These are phyloP conservation scores for Capsicum baccatum DNA, from an alignment of 257 asterid genomes.

Conservation along the genomic window DNA sequence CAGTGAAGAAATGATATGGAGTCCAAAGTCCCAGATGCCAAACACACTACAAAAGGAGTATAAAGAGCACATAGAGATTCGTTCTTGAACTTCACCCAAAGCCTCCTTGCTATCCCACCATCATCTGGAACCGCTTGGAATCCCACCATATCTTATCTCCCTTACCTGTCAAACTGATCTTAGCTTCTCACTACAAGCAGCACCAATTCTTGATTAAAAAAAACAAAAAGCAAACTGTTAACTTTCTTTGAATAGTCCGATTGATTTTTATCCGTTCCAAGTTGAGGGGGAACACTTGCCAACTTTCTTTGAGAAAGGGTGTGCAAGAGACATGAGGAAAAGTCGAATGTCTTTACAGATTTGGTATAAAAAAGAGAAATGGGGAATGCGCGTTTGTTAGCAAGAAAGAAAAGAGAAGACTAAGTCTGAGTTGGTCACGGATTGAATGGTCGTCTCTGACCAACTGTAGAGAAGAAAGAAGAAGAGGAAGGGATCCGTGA, in stretches of 20 bases:
- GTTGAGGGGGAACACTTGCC: too few relatives aligned
- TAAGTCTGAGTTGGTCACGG: neutral
- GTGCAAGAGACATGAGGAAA: neutral
- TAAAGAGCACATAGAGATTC: conserved; percentile 61
- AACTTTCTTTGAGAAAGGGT: neutral
- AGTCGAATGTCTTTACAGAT: neutral
- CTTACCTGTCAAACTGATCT: neutral
- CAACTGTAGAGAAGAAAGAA: neutral
- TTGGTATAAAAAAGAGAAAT: neutral
- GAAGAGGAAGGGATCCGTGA: neutral
- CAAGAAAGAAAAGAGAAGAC: neutral
- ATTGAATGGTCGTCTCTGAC: conserved; percentile 21
- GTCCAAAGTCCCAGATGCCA: conserved; percentile 61
- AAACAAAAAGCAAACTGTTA: neutral
- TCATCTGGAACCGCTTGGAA: conserved; percentile 48
- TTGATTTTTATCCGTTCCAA: too few relatives aligned
- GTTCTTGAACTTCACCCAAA: conserved; percentile 59
- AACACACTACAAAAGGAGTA: conserved; percentile 57
- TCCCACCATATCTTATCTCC: conserved; percentile 16
- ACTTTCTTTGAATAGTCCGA: neutral
- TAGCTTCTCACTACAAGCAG: neutral
- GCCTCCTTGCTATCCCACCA: conserved; percentile 58
- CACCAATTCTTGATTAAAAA: neutral
- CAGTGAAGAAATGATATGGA: conserved; percentile 53
- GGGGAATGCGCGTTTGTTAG: conserved; percentile 21